phyloP scores from a whole-genome alignment of 148 eudicot species.

The Rhododendron molle region DNA sequence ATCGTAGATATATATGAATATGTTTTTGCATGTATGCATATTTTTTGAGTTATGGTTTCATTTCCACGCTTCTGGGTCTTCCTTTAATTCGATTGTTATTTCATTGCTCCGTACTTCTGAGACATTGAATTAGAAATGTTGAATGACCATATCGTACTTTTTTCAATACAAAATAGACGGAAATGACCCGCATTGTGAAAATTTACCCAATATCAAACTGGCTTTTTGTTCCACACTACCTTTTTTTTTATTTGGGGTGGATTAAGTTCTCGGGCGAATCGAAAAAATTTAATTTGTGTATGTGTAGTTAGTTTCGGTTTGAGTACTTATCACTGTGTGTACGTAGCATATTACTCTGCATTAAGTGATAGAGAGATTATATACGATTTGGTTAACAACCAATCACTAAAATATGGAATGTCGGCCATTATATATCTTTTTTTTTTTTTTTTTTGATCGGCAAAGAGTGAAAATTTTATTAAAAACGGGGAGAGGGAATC shows the following conservation, averaged over 20 bases:
- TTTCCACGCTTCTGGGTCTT: background rate
- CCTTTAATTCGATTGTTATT: no score
- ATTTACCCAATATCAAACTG: no score
- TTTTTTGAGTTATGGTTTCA: background rate
- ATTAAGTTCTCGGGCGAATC: background rate
- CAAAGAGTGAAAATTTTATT: no score
- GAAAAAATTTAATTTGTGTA: background rate
- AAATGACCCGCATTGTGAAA: background rate
- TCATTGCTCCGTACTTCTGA: background rate
- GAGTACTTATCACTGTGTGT: background rate
- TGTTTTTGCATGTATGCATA: background rate
- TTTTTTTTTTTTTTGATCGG: no score
- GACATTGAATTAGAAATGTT: background rate
- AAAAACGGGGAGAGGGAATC: no score
- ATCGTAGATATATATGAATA: background rate
- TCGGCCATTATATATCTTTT: no score
- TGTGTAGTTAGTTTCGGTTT: background rate
- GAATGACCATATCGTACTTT: no score
- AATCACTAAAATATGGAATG: background rate
- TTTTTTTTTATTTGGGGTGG: background rate
- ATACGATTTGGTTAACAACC: no score
- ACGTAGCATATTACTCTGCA: background rate
- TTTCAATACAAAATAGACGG: no score
- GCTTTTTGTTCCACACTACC: background rate
- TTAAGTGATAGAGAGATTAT: background rate